phyloP scores from a whole-genome alignment of 2,329 filamentous ascomycete genomes.

The Trichoderma semiorbis region DNA sequence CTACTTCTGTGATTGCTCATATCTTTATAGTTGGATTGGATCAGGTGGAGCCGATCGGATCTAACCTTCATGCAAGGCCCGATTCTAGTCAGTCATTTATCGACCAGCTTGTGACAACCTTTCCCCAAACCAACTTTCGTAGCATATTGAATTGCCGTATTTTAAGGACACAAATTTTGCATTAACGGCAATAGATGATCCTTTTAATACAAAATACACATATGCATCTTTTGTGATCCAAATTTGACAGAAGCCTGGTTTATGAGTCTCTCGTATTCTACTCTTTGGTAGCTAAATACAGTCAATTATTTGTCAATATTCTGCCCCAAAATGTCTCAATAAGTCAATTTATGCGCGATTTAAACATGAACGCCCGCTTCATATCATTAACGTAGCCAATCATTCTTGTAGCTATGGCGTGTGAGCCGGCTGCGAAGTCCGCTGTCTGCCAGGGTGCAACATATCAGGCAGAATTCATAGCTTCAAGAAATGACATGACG shows the following conservation, averaged over 20 bases:
- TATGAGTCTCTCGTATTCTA: background rate
- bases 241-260: background rate
- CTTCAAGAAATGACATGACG: background rate
- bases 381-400: background rate
- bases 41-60: background rate
- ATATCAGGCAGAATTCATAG: background rate
- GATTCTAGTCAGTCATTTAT: background rate
- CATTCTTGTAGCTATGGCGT: background rate
- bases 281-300: background rate
- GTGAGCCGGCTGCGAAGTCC: background rate
- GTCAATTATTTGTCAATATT: background rate
- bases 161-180: background rate
- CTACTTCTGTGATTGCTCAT: background rate
- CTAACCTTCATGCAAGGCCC: background rate
- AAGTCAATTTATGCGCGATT: background rate
- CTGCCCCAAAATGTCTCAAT: background rate
- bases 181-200: background rate
- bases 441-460: background rate
- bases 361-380: background rate
- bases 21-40: background rate
- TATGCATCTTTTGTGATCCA: background rate
- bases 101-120: background rate
- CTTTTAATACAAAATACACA: background rate
- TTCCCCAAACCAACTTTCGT: background rate
- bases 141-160: background rate